These are phyloP conservation scores for Cocos nucifera DNA, from an alignment of 176 grass and related monocot genomes.

Conservation along the genomic window DNA sequence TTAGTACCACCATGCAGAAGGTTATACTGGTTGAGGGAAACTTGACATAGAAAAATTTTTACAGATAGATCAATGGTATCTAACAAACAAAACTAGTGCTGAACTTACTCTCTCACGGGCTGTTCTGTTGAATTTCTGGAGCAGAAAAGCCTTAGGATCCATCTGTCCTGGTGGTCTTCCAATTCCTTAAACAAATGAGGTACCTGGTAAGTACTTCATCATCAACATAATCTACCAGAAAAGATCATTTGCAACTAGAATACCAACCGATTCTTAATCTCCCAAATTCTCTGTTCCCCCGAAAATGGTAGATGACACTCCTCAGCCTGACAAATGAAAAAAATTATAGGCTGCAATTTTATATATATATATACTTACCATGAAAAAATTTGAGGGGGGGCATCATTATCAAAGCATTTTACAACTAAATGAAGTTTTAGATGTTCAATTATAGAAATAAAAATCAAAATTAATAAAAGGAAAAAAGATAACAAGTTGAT, in stretches of 20 bases:
- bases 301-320: constrained; percentile 74
- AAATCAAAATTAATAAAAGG: too few species aligned
- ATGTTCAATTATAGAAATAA: too few species aligned
- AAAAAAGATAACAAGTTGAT: too few species aligned
- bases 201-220: too few species aligned
- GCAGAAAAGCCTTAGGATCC: constrained; percentile 89
- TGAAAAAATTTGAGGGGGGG: too few species aligned
- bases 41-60: too few species aligned
- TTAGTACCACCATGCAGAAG: too few species aligned
- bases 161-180: constrained; percentile 74
- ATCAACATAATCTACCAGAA: neutral
- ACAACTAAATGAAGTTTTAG: too few species aligned
- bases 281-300: constrained; percentile 64
- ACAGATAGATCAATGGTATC: too few species aligned
- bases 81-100: constrained; percentile 10
- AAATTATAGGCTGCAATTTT: neutral
- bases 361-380: too few species aligned
- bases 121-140: constrained; percentile 72
- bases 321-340: constrained; percentile 55
- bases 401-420: too few species aligned
- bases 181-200: constrained; percentile 44
- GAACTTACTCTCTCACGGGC: constrained; percentile 54
- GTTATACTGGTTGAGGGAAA: too few species aligned
- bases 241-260: neutral
- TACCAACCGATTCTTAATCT: constrained; percentile 80